These are phyloP conservation scores for Teratosphaeria nubilosa DNA, from an alignment of 2,329 filamentous ascomycete species.

Conservation along the genomic window DNA sequence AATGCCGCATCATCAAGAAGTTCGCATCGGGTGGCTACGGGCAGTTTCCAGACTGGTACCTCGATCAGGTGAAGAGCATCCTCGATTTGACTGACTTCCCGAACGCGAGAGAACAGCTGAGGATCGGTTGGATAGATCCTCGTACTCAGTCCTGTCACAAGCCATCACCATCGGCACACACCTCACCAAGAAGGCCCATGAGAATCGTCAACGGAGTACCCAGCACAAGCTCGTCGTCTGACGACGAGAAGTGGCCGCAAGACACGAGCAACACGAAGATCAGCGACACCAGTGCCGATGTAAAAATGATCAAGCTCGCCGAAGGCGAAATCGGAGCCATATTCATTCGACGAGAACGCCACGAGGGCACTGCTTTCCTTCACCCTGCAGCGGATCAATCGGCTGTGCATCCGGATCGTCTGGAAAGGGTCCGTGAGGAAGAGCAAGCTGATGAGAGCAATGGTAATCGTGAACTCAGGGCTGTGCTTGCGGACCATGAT, in stretches of 20 bases:
- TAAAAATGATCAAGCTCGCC: neutral
- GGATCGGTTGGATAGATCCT: neutral
- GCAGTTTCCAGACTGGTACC: slow-evolving; percentile 3
- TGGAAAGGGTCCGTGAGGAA: neutral
- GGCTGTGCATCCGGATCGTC: neutral
- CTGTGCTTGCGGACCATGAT: neutral
- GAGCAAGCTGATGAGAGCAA: neutral
- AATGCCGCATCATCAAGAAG: slow-evolving; percentile 7
- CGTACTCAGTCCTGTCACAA: neutral
- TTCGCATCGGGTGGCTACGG: slow-evolving; percentile 7
- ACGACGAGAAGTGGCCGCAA: neutral
- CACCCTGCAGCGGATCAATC: neutral
- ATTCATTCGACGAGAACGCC: neutral
- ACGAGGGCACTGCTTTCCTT: neutral
- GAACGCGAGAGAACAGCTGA: neutral
- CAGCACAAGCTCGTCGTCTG: neutral
- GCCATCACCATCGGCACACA: neutral
- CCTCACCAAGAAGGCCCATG: neutral
- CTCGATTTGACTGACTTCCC: neutral
- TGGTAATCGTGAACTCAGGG: neutral
- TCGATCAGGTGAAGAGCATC: neutral
- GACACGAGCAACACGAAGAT: neutral
- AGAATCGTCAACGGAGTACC: neutral
- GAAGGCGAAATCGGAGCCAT: neutral
- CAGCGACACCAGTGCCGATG: neutral